phyloP scores from a whole-genome alignment of 1,284 basidiomycete species.

The Schizophyllum commune region DNA sequence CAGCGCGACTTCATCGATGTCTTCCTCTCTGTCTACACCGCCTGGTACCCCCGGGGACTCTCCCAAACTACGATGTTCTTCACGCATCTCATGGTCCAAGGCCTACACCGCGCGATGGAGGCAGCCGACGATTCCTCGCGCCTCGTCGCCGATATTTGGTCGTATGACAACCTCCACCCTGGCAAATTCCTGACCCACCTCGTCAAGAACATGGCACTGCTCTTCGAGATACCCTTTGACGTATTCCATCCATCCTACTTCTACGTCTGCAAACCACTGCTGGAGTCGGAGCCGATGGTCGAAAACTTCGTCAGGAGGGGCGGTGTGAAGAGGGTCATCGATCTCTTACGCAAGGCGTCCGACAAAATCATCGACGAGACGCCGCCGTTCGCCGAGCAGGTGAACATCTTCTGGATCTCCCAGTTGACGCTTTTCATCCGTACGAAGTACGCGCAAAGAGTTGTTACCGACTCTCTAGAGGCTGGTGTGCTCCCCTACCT shows the following conservation, averaged over 20 bases:
- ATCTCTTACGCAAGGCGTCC: no score
- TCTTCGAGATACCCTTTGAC: not conserved
- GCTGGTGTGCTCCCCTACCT: not conserved
- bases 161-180: not conserved
- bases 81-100: not conserved
- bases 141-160: not conserved
- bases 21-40: not conserved
- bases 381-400: no score
- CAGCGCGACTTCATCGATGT: not conserved
- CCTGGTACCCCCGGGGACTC: not conserved
- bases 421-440: no score
- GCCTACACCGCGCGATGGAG: not conserved
- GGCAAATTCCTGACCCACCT: not conserved
- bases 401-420: no score
- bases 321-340: no score
- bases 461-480: not conserved
- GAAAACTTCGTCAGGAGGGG: not conserved
- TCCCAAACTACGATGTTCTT: not conserved
- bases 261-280: not conserved
- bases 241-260: not conserved
- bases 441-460: no score
- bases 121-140: not conserved
- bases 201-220: not conserved
- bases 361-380: no score
- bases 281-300: not conserved